A percentile compares a stretch with the other conserved stretches of the same genome.
phyloP scores from a whole-genome alignment of 1,284 basidiomycete genomes.

The Irpex sp. region DNA sequence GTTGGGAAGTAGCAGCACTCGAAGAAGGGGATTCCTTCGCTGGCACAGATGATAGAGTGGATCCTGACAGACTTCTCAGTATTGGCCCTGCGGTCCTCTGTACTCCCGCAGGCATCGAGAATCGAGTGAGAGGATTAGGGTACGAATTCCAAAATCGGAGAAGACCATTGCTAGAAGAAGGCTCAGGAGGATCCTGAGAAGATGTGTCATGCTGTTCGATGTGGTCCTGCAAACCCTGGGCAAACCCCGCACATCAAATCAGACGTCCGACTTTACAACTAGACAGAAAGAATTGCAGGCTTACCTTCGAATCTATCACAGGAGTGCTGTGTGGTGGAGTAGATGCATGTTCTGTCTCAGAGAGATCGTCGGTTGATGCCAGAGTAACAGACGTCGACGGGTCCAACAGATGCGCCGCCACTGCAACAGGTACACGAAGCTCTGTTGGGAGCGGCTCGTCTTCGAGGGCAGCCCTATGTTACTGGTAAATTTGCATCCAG shows the following conservation, averaged over 20 bases:
- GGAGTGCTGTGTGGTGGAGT: constrained; percentile 21
- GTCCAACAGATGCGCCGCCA: constrained; percentile 55
- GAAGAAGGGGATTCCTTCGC: constrained; percentile 4
- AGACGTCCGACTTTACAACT: neutral
- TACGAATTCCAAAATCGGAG: constrained; percentile 42
- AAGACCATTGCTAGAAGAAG: constrained; percentile 28
- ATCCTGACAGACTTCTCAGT: constrained; percentile 10
- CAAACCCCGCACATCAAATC: neutral
- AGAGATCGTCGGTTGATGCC: constrained; percentile 23
- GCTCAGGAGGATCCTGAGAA: constrained; percentile 13
- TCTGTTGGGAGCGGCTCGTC: constrained; percentile 53
- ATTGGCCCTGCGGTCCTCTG: constrained; percentile 6
- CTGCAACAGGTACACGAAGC: constrained; percentile 56
- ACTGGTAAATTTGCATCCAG: constrained; percentile 3
- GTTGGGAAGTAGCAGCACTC: neutral
- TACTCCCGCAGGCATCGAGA: constrained; percentile 24
- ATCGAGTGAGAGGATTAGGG: constrained; percentile 35
- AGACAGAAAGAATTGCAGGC: neutral
- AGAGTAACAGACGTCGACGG: constrained; percentile 21
- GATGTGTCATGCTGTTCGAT: constrained; percentile 11
- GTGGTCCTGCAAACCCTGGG: neutral
- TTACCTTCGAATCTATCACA: constrained; percentile 22
- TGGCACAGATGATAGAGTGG: constrained; percentile 12
- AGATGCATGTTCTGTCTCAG: constrained; percentile 26
- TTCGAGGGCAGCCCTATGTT: constrained; percentile 34